Percentiles rank a stretch among this genome's conserved stretches.
Evolutionary conservation across 2,329 filamentous ascomycete genomes (phyloP).

Genomic region (Lomentospora prolificans): DNA sequence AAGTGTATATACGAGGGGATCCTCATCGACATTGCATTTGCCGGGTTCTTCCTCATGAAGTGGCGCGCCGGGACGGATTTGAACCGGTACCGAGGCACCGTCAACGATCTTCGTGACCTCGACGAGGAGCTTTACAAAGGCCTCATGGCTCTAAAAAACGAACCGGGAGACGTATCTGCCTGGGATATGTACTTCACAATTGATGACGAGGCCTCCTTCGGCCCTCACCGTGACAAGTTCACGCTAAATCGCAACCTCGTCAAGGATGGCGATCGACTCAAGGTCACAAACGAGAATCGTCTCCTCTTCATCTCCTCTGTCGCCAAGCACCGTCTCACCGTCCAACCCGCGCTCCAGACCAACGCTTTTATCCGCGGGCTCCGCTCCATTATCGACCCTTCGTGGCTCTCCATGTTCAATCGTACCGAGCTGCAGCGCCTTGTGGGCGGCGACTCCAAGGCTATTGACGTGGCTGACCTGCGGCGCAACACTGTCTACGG

Average conservation of each 20-base stretch:
- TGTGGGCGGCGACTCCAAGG: slow-evolving; percentile 75
- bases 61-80: slow-evolving; percentile 49
- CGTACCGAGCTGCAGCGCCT: slow-evolving; percentile 89
- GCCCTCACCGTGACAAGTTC: slow-evolving; percentile 27
- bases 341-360: slow-evolving; percentile 73
- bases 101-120: slow-evolving; percentile 88
- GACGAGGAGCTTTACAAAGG: slow-evolving; percentile 88
- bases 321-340: slow-evolving; percentile 73
- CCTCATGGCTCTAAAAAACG: slow-evolving; percentile 74
- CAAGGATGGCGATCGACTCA: slow-evolving; percentile 61
- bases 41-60: slow-evolving; percentile 90
- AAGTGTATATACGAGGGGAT: slow-evolving; percentile 98
- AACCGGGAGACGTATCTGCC: slow-evolving; percentile 67
- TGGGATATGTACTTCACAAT: slow-evolving; percentile 72
- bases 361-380: slow-evolving; percentile 80
- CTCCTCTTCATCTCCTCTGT: slow-evolving; percentile 92
- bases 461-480: slow-evolving; percentile 81
- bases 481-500: slow-evolving; percentile 77
- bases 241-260: slow-evolving; percentile 68
- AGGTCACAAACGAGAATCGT: slow-evolving; percentile 85
- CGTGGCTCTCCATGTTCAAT: slow-evolving; percentile 98
- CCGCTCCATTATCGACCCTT: slow-evolving; percentile 76
- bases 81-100: slow-evolving; percentile 64
- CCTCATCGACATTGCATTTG: slow-evolving; percentile 84
- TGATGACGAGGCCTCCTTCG: slow-evolving; percentile 52